A percentile compares a stretch with the other conserved stretches of the same genome.
Evolutionary conservation across 164 flowering plant species (phyloP).

Genomic region (Sextonia rubra): DNA sequence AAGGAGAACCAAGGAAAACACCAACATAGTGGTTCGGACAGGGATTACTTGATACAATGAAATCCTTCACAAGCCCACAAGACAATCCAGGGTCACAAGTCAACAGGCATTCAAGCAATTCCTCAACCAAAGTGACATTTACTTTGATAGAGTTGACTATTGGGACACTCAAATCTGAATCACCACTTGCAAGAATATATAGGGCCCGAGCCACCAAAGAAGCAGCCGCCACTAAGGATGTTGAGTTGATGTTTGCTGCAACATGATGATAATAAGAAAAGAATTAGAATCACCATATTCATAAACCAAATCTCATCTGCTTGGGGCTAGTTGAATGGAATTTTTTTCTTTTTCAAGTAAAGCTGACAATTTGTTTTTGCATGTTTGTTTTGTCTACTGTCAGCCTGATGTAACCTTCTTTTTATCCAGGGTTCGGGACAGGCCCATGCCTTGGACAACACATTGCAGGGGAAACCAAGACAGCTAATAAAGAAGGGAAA

Average conservation of each 20-base stretch:
- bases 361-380: no score
- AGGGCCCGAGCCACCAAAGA: conserved; percentile 82
- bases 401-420: no score
- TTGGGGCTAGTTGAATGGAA: background rate
- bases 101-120: conserved; percentile 69
- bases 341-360: no score
- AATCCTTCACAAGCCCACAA: conserved; percentile 64
- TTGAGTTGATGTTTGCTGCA: conserved; percentile 83
- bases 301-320: background rate
- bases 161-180: conserved; percentile 29
- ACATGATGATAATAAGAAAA: background rate
- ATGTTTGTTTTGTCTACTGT: no score
- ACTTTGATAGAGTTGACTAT: conserved; percentile 47
- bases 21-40: conserved; percentile 95
- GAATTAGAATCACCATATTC: background rate
- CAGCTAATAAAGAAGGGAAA: no score
- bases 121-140: conserved; percentile 73
- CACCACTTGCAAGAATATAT: conserved; percentile 63
- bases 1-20: conserved; percentile 66
- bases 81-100: conserved; percentile 85
- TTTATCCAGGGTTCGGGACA: no score
- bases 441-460: no score
- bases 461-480: no score
- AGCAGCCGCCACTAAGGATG: conserved; percentile 75
- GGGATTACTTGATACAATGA: conserved; percentile 44